Conservation (phyloP, 345 rosid species). For the Trapa incisa region DNA sequence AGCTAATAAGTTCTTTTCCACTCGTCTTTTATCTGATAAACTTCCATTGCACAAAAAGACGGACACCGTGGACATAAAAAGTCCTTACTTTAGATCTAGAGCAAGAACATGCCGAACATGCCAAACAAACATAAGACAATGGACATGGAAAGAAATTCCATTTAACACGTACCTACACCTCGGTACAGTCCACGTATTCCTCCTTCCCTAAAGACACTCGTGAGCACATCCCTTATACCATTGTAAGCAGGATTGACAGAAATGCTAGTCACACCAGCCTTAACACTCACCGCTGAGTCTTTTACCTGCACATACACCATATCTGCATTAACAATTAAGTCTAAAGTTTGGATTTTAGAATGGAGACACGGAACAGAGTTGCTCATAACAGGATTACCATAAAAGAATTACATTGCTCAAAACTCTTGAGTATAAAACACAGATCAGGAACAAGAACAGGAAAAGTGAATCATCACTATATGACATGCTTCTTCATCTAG, state of each 20-base stretch:
- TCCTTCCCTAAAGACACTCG: constrained; percentile 68
- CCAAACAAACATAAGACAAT: not conserved
- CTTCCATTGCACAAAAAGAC: not conserved
- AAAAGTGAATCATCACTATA: not conserved
- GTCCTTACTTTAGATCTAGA: not conserved
- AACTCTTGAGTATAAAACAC: not conserved
- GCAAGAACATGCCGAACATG: not conserved
- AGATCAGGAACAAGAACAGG: not conserved
- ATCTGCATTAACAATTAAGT: constrained; percentile 4
- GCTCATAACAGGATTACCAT: not conserved
- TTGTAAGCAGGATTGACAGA: constrained; percentile 46
- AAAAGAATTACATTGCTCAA: not conserved
- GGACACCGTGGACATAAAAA: not conserved
- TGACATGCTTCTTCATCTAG: not conserved
- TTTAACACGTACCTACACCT: constrained; percentile 58
- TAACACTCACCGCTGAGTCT: constrained; percentile 28
- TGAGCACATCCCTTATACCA: constrained; percentile 66
- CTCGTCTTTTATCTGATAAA: not conserved
- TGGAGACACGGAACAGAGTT: not conserved
- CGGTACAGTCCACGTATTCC: constrained; percentile 72
- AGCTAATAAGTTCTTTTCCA: not conserved
- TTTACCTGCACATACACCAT: constrained; percentile 34
- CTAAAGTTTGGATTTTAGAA: not conserved
- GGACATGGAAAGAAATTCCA: not conserved
- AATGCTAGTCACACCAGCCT: constrained; percentile 23